These are phyloP conservation scores for Prunus mira DNA, from an alignment of 306 rosid species.

Conservation along the genomic window DNA sequence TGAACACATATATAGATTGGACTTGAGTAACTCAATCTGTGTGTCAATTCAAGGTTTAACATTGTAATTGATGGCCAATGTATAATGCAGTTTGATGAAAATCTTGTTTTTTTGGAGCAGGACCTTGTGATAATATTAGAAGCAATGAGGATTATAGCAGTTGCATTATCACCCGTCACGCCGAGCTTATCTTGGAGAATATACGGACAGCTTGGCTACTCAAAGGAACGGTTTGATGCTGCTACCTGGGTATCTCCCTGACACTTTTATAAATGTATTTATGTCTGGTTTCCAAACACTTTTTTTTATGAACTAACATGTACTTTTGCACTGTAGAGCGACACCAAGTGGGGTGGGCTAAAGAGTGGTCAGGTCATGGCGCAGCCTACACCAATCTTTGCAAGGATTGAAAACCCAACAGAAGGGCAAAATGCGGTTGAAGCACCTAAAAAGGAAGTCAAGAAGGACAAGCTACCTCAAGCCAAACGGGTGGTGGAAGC, in stretches of 20 bases:
- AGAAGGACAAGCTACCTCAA: slow-evolving; percentile 48
- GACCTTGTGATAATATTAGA: slow-evolving; percentile 92
- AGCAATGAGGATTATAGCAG: slow-evolving; percentile 75
- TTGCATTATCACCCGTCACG: slow-evolving; percentile 71
- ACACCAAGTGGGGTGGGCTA: slow-evolving; percentile 88
- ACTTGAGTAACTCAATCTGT: not conserved
- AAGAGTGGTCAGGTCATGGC: slow-evolving; percentile 84
- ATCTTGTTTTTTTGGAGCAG: slow-evolving; percentile 42
- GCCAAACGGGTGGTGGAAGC: slow-evolving; percentile 63
- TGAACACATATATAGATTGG: not conserved
- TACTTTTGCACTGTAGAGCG: slow-evolving; percentile 48
- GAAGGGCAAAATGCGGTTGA: slow-evolving; percentile 40
- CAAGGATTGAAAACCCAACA: slow-evolving; percentile 65
- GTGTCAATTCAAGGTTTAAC: not conserved
- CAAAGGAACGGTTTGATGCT: slow-evolving; percentile 67
- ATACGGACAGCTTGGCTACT: slow-evolving; percentile 81
- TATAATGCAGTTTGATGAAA: not conserved
- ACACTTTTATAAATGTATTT: slow-evolving; percentile 8
- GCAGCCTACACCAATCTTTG: slow-evolving; percentile 76
- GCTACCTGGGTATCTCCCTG: slow-evolving; percentile 74
- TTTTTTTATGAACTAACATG: slow-evolving; percentile 28
- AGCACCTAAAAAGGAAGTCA: slow-evolving; percentile 37
- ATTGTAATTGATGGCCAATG: slow-evolving; percentile 12
- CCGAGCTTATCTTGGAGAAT: slow-evolving; percentile 86
- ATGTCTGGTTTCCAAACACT: slow-evolving; percentile 10